Evolutionary conservation across 768 basidiomycete species (phyloP).

Genomic region (Pleurotus tuoliensis): DNA sequence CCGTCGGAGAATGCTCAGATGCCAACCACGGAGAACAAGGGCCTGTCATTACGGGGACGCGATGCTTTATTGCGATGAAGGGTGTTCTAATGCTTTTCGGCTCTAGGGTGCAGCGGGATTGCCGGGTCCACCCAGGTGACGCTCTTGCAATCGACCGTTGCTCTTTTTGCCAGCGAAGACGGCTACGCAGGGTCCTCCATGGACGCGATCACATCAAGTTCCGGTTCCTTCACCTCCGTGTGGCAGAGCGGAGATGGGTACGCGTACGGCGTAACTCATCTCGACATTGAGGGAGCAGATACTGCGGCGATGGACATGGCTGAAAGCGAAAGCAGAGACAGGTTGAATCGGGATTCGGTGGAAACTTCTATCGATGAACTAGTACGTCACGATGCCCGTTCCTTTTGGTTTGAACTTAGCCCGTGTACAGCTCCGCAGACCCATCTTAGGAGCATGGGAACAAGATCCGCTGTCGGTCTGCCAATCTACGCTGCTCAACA

Average conservation of each 20-base stretch:
- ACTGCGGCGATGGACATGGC: conserved; percentile 29
- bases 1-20: conserved; percentile 36
- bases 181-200: conserved; percentile 78
- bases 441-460: conserved; percentile 62
- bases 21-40: conserved; percentile 29
- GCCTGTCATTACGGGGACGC: conserved; percentile 64
- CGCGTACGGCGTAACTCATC: conserved; percentile 83
- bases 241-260: conserved; percentile 90
- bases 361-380: conserved; percentile 76
- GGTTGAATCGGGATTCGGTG: conserved; percentile 71
- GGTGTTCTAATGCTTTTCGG: conserved; percentile 85
- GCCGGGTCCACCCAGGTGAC: conserved; percentile 79
- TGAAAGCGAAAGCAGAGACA: conserved; percentile 35
- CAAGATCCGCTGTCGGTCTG: conserved; percentile 79
- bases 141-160: conserved; percentile 76
- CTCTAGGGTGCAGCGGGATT: conserved; percentile 73
- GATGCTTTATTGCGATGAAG: conserved; percentile 83
- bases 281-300: conserved; percentile 49
- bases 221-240: conserved; percentile 77
- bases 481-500: conserved; percentile 39
- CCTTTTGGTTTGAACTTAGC: neutral
- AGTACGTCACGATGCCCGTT: conserved; percentile 38
- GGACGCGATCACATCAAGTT: conserved; percentile 83
- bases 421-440: conserved; percentile 1
- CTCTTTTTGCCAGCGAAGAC: conserved; percentile 84